Conservation (phyloP, 768 basidiomycete species). For the Boletellus emodensis region DNA sequence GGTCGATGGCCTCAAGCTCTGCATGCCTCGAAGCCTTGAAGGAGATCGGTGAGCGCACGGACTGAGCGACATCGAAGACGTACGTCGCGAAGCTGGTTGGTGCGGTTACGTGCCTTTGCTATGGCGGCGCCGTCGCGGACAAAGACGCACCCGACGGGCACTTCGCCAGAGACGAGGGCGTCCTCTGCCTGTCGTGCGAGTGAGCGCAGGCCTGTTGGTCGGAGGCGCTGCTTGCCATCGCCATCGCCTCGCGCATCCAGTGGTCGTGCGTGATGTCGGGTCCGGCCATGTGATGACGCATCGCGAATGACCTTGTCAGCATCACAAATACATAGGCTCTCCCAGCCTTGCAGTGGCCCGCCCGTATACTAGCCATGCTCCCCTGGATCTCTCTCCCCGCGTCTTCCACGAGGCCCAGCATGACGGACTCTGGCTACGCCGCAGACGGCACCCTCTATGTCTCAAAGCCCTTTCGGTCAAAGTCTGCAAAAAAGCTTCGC, state of each 20-base stretch:
- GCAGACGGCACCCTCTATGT: slow-evolving; percentile 67
- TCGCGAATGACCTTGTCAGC: neutral
- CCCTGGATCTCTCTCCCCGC: slow-evolving; percentile 4
- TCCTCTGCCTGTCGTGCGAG: slow-evolving; percentile 64
- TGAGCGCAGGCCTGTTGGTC: neutral
- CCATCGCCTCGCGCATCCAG: slow-evolving; percentile 84
- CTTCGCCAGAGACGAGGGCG: slow-evolving; percentile 80
- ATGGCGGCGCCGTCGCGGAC: slow-evolving; percentile 75
- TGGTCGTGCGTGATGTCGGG: slow-evolving; percentile 26
- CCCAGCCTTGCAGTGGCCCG: neutral
- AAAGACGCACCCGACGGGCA: slow-evolving; percentile 96
- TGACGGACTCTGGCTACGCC: slow-evolving; percentile 36
- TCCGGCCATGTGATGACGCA: neutral
- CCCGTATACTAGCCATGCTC: neutral
- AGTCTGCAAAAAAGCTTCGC: slow-evolving; percentile 69
- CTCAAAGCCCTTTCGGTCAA: slow-evolving; percentile 72
- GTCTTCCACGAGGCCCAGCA: slow-evolving; percentile 1
- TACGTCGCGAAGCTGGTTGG: slow-evolving; percentile 92
- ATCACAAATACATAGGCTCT: neutral
- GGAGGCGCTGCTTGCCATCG: slow-evolving; percentile 54
- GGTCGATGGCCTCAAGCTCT: slow-evolving; percentile 94
- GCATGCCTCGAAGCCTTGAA: slow-evolving; percentile 91
- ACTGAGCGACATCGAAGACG: slow-evolving; percentile 10
- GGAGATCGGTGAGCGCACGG: neutral
- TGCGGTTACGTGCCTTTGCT: slow-evolving; percentile 86